A percentile compares a stretch with the other conserved stretches of the same genome.
Conservation (phyloP, 768 basidiomycete genomes). For the Wakefieldia striispora region DNA sequence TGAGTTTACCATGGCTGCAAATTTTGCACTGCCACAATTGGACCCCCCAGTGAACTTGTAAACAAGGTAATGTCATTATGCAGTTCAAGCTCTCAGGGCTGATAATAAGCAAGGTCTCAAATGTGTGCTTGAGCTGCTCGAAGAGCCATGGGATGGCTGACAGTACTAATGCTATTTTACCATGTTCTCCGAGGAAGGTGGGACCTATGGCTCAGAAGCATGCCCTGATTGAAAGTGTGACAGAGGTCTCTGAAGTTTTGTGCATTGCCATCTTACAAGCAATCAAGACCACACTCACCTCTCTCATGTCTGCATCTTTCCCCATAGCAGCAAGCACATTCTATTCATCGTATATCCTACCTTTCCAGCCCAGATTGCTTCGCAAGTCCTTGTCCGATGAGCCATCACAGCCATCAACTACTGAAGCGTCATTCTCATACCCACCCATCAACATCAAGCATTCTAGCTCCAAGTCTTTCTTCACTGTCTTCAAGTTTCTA, state of each 20-base stretch:
- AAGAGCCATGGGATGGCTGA: too few relatives aligned
- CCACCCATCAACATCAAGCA: slow-evolving; percentile 69
- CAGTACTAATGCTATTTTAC: too few relatives aligned
- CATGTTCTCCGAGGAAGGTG: slow-evolving; percentile 33
- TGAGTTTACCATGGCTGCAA: too few relatives aligned
- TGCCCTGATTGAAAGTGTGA: not conserved
- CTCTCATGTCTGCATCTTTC: slow-evolving; percentile 58
- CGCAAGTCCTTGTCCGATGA: too few relatives aligned
- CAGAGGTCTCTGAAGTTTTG: slow-evolving; percentile 43
- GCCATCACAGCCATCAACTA: slow-evolving; percentile 12
- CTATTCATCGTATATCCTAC: slow-evolving; percentile 75
- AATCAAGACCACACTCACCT: slow-evolving; percentile 47
- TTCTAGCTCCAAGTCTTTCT: slow-evolving; percentile 77
- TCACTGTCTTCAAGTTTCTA: slow-evolving; percentile 72
- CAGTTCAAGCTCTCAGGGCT: too few relatives aligned
- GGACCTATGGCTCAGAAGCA: slow-evolving; percentile 1
- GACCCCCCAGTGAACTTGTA: too few relatives aligned
- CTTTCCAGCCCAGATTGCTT: slow-evolving; percentile 66
- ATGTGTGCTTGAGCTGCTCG: too few relatives aligned
- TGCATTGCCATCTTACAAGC: slow-evolving; percentile 64
- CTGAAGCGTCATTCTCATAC: slow-evolving; percentile 30
- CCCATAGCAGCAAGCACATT: slow-evolving; percentile 74
- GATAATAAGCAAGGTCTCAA: too few relatives aligned
- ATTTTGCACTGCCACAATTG: too few relatives aligned
- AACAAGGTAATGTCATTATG: too few relatives aligned